Conservation (phyloP, 2,329 filamentous ascomycete genomes). For the Ophiostoma fasciatum region DNA sequence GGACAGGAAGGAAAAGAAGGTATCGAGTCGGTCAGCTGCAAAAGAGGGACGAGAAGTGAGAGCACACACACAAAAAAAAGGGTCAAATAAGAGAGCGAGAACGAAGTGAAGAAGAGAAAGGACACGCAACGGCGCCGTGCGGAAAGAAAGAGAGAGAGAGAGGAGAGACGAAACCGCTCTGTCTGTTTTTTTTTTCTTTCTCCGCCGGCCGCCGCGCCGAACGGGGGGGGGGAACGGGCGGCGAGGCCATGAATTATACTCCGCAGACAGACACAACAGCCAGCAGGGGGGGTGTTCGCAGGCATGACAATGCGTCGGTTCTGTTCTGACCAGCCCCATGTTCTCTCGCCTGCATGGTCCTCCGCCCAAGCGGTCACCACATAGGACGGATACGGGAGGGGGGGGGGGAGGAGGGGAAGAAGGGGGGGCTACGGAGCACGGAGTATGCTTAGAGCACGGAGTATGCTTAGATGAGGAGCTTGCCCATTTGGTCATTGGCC, state of each 20-base stretch:
- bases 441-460: no score
- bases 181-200: conserved; percentile 2
- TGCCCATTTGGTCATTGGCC: neutral
- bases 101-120: conserved; percentile 26
- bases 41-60: conserved; percentile 23
- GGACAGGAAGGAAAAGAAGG: conserved; percentile 28
- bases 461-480: no score
- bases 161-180: conserved; percentile 3
- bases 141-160: conserved; percentile 9
- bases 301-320: conserved; percentile 23
- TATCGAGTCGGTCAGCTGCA: neutral
- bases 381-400: conserved; percentile 11
- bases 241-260: conserved; percentile 6
- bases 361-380: conserved; percentile 22
- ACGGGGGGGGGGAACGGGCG: no score
- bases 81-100: conserved; percentile 17
- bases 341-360: conserved; percentile 19
- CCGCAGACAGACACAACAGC: conserved; percentile 12
- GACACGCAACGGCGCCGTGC: conserved; percentile 18
- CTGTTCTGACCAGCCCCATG: conserved; percentile 12
- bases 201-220: no score
- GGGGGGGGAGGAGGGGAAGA: neutral
- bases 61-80: conserved; percentile 15
- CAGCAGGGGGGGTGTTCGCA: no score
- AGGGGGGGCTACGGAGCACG: no score